Base-by-base conservation (phyloP, 805 yeast species). In the Sugiyamaella boreocaroliniensis region DNA sequence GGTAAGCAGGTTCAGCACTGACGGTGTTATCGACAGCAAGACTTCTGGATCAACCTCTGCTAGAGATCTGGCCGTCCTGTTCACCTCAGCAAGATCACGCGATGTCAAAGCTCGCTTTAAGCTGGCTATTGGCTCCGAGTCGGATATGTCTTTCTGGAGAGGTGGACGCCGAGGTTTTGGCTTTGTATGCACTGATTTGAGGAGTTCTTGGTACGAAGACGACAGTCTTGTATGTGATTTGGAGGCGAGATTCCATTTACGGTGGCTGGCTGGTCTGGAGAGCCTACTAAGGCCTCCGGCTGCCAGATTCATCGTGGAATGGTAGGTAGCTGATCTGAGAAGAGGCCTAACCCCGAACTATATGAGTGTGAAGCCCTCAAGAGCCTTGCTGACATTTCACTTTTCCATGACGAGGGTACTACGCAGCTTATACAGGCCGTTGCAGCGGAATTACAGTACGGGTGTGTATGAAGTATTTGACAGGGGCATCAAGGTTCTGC, bases 401-500 rank as follows among this genome's bases (percentile, higher is more conserved):
- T n/a, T n/a, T n/a, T n/a, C n/a, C n/a, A n/a, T n/a, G n/a, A 10
- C 4, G 12, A 14, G 10, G n/a, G 37, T 14, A 32, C 37, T 32
- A 14, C n/a, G 37, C 37, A 32, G 37, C n/a, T 4, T 32, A 32
- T 10, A 10, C 37, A 10, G 37, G 37, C 11, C 37, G n/a, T 46
- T 18, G 19, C 15, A 12, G 26, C 52, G 34, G 22, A 15, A 3
- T 40, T 34, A 41, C 10, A 50, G 47, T 41, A 20, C 37, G 5
- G 10, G 40, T n/a, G 65, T 66, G 5, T 69, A 68, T 57, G 71
- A 76, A 55, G 84, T 82, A 9, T 87, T 87, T 66, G 85, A 86
- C 65, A 68, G 93, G 43, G 59, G 68, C 7, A 73, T 81, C 51
- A 88, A 88, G 63, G 66, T 72, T 5, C 58, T 74, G n/a, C 95